phyloP scores from a whole-genome alignment of 345 rosid genomes.

The Heritiera fomes region DNA sequence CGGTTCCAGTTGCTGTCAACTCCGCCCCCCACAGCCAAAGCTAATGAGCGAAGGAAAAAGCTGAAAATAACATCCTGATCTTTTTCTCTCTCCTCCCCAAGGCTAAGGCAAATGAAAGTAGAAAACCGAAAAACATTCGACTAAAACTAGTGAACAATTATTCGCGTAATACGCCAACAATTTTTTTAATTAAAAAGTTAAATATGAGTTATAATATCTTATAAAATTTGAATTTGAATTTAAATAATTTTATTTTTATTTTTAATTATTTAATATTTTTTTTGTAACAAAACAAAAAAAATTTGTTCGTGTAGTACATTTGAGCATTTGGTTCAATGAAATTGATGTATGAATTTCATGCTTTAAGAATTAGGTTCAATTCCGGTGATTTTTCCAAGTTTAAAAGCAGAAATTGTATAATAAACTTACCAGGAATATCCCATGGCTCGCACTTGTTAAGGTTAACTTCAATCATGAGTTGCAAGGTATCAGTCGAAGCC shows the following conservation, averaged over 20 bases:
- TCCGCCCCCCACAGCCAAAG: background rate
- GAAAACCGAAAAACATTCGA: background rate
- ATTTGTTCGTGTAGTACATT: background rate
- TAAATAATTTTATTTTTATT: too few relatives aligned
- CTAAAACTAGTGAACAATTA: too few relatives aligned
- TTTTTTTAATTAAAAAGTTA: too few relatives aligned
- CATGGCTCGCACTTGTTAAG: constrained; percentile 97
- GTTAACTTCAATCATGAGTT: constrained; percentile 70
- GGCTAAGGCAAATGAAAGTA: background rate
- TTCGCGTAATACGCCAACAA: too few relatives aligned
- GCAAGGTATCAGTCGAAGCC: constrained; percentile 26
- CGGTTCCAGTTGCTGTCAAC: constrained; percentile 20
- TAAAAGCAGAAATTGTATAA: too few relatives aligned
- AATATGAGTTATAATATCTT: too few relatives aligned
- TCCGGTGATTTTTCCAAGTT: too few relatives aligned
- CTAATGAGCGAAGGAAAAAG: background rate
- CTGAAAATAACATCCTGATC: background rate
- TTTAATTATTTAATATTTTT: too few relatives aligned
- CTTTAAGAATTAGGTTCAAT: background rate
- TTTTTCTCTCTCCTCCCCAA: background rate
- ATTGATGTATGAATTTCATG: background rate
- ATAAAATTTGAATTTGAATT: too few relatives aligned
- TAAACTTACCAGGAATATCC: constrained; percentile 80
- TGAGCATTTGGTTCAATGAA: background rate
- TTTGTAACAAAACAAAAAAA: too few relatives aligned